Evolutionary conservation across 257 asterid genomes (phyloP).

Genomic region (Solanum paucissectum): DNA sequence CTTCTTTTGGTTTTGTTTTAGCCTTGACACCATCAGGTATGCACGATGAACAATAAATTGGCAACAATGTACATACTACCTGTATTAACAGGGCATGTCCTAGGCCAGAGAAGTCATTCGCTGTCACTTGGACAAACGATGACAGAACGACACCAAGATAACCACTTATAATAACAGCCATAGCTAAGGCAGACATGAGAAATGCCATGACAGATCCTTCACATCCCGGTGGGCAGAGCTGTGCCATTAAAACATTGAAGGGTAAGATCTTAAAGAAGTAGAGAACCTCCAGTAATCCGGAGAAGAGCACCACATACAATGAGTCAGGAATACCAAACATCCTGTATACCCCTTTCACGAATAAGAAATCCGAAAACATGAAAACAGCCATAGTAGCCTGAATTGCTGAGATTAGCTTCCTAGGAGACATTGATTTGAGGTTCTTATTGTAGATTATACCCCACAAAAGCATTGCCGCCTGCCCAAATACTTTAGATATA

Average conservation of each 20-base stretch:
- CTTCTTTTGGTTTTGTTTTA: slow-evolving; percentile 34
- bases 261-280: slow-evolving; percentile 83
- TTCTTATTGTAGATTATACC: slow-evolving; percentile 51
- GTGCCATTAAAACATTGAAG: slow-evolving; percentile 65
- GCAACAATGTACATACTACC: slow-evolving; percentile 63
- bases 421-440: slow-evolving; percentile 60
- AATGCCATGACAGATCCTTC: slow-evolving; percentile 97
- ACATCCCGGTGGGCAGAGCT: slow-evolving; percentile 84
- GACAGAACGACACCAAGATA: slow-evolving; percentile 82
- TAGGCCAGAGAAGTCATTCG: slow-evolving; percentile 66
- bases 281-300: slow-evolving; percentile 76
- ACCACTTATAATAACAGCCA: slow-evolving; percentile 70
- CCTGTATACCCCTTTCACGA: slow-evolving; percentile 65
- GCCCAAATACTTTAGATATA: slow-evolving; percentile 85
- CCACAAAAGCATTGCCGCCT: slow-evolving; percentile 88
- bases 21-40: slow-evolving; percentile 48
- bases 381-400: slow-evolving; percentile 54
- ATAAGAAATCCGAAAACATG: slow-evolving; percentile 62
- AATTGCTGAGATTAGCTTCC: slow-evolving; percentile 56
- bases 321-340: slow-evolving; percentile 66
- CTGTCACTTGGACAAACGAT: slow-evolving; percentile 40
- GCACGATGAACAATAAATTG: slow-evolving; percentile 52
- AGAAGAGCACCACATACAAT: slow-evolving; percentile 49
- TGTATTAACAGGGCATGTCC: slow-evolving; percentile 53
- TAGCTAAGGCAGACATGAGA: slow-evolving; percentile 73